Evolutionary conservation across 108 stramenopile species (phyloP).

Genomic region (Aurantiochytrium sp.): DNA sequence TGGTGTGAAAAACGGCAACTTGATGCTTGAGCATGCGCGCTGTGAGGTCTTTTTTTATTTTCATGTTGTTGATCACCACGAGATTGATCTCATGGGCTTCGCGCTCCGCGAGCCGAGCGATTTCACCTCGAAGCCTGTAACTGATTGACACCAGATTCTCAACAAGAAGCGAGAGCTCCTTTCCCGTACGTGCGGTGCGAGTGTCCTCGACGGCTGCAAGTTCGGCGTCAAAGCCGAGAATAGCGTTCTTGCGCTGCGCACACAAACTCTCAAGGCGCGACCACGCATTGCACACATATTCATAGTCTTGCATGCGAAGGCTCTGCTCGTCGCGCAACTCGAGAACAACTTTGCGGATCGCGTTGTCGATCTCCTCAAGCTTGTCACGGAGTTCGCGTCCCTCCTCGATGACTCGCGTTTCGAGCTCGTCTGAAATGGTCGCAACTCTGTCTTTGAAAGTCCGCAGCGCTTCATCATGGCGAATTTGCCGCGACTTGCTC

Average conservation of each 20-base stretch:
- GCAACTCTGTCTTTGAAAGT: neutral
- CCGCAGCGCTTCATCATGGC: neutral
- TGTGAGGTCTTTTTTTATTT: neutral
- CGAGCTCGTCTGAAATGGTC: neutral
- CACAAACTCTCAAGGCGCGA: neutral
- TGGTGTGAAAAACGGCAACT: neutral
- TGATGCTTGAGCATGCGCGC: neutral
- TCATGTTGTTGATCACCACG: neutral
- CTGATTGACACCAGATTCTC: neutral
- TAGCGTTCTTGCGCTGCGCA: neutral
- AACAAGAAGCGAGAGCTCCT: neutral
- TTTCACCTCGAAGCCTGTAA: neutral
- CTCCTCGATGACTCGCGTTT: neutral
- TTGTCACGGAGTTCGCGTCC: neutral
- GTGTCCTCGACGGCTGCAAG: neutral
- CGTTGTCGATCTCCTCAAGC: neutral
- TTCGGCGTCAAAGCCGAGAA: neutral
- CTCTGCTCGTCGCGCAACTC: neutral
- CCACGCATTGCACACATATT: neutral
- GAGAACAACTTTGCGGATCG: neutral
- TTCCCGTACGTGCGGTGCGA: neutral
- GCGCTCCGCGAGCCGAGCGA: neutral
- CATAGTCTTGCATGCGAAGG: neutral
- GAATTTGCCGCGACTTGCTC: neutral
- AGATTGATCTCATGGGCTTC: conserved; percentile 11